A percentile compares a stretch with the other conserved stretches of the same genome.
Conservation (phyloP, 805 yeast genomes). For the Tetrapisispora arboricola region DNA sequence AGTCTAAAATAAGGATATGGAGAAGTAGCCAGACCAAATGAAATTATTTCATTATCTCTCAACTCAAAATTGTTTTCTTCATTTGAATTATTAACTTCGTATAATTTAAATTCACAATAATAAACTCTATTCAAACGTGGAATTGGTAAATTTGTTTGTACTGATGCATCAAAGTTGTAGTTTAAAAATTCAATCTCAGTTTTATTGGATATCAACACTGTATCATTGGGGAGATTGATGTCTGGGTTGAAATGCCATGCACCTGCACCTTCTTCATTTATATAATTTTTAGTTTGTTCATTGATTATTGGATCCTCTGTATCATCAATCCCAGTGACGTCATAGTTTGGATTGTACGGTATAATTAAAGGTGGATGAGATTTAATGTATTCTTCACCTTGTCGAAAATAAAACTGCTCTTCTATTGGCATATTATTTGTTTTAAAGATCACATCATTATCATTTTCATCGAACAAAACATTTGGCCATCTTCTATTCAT, state of each 20-base stretch:
- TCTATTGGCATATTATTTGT: conserved; percentile 44
- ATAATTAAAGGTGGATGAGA: conserved; percentile 36
- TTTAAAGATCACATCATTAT: conserved; percentile 40
- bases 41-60: conserved; percentile 32
- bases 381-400: conserved; percentile 32
- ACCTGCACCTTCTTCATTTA: conserved; percentile 77
- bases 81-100: conserved; percentile 50
- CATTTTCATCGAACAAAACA: conserved; percentile 52
- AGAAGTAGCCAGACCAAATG: conserved; percentile 72
- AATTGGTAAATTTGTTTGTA: conserved; percentile 75
- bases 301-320: conserved; percentile 27
- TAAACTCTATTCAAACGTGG: conserved; percentile 77
- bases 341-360: conserved; percentile 20
- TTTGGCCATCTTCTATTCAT: conserved; percentile 36
- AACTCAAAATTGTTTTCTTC: conserved; percentile 20
- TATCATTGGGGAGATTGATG: conserved; percentile 43
- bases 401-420: conserved; percentile 32
- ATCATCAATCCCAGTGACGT: conserved; percentile 28
- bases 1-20: conserved; percentile 92
- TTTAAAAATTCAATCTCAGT: conserved; percentile 48
- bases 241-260: conserved; percentile 81
- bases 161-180: conserved; percentile 49
- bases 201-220: conserved; percentile 54
- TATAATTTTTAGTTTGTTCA: conserved; percentile 33
- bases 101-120: conserved; percentile 81